These are phyloP conservation scores for Vitis labrusca DNA, from an alignment of 164 flowering plant genomes.

Conservation along the genomic window DNA sequence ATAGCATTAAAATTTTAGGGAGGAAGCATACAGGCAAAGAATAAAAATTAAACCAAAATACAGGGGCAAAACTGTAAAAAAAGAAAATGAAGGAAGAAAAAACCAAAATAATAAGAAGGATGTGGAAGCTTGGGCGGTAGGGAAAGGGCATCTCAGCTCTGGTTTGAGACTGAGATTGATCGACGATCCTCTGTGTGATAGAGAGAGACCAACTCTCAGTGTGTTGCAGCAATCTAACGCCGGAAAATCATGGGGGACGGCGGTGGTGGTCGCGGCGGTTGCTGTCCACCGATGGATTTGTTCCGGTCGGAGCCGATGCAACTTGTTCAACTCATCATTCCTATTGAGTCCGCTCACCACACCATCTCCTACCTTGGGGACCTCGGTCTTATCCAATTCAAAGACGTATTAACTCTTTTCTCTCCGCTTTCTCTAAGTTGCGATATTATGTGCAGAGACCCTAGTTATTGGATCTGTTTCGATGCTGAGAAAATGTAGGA, in stretches of 20 bases:
- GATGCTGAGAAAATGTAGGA: too few relatives aligned
- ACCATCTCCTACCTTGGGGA: slow-evolving; percentile 87
- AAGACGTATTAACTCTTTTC: slow-evolving; percentile 54
- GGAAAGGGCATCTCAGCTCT: background rate
- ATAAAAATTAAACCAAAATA: too few relatives aligned
- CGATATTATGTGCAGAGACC: background rate
- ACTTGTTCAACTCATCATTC: slow-evolving; percentile 87
- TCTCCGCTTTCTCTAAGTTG: slow-evolving; percentile 7
- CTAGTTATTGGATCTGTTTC: too few relatives aligned
- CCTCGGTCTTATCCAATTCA: slow-evolving; percentile 87
- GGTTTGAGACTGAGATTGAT: background rate
- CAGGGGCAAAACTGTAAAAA: too few relatives aligned
- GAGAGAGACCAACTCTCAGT: slow-evolving; percentile 2
- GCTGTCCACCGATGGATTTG: slow-evolving; percentile 81
- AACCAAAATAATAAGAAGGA: background rate
- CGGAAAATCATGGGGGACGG: slow-evolving; percentile 10
- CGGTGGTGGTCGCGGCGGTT: slow-evolving; percentile 44
- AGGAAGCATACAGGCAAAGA: too few relatives aligned
- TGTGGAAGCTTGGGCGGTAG: slow-evolving; percentile 9
- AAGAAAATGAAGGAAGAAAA: too few relatives aligned
- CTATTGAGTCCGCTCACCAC: slow-evolving; percentile 83
- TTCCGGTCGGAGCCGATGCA: slow-evolving; percentile 88
- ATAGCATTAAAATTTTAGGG: too few relatives aligned
- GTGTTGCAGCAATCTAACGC: background rate
- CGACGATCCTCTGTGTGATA: background rate